Percentiles rank a stretch among this genome's conserved stretches.
phyloP scores from a whole-genome alignment of 2,329 filamentous ascomycete species.

The Hypoxylon sp. region DNA sequence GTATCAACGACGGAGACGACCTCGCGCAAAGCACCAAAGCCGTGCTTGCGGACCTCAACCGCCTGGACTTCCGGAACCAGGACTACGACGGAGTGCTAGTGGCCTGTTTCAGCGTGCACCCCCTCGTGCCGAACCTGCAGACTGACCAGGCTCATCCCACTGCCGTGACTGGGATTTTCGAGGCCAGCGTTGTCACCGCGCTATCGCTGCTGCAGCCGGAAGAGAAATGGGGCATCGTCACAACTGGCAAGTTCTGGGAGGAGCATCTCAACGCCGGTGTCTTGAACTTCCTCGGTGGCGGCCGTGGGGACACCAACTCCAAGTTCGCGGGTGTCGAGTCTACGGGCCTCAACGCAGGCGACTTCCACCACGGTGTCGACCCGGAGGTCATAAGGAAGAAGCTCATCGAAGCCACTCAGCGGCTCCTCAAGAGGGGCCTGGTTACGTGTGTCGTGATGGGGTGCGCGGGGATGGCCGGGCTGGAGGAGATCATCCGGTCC shows the following conservation, averaged over 20 bases:
- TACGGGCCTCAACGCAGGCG: constrained; percentile 81
- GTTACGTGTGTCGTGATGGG: constrained; percentile 82
- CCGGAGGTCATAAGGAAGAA: constrained; percentile 71
- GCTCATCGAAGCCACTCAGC: constrained; percentile 76
- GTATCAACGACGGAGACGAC: constrained; percentile 82
- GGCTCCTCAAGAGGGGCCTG: constrained; percentile 69
- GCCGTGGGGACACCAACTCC: constrained; percentile 46
- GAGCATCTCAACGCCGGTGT: constrained; percentile 76
- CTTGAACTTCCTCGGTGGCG: constrained; percentile 68
- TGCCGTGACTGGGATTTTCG: constrained; percentile 84
- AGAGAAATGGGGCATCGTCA: constrained; percentile 84
- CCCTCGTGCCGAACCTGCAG: constrained; percentile 73
- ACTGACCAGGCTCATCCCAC: constrained; percentile 48
- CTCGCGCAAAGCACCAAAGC: constrained; percentile 71
- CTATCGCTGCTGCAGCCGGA: constrained; percentile 61
- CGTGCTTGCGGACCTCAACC: constrained; percentile 67
- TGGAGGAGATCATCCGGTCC: constrained; percentile 79
- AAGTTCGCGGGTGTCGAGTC: constrained; percentile 85
- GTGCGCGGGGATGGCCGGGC: constrained; percentile 90
- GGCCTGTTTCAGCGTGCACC: constrained; percentile 89
- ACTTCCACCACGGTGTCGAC: constrained; percentile 78
- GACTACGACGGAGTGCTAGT: constrained; percentile 82
- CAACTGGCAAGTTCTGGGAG: constrained; percentile 88
- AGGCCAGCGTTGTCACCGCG: constrained; percentile 78
- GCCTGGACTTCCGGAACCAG: constrained; percentile 36